These are phyloP conservation scores for Pestalotiopsis fici DNA, from an alignment of 2,329 filamentous ascomycete genomes.

Conservation along the genomic window DNA sequence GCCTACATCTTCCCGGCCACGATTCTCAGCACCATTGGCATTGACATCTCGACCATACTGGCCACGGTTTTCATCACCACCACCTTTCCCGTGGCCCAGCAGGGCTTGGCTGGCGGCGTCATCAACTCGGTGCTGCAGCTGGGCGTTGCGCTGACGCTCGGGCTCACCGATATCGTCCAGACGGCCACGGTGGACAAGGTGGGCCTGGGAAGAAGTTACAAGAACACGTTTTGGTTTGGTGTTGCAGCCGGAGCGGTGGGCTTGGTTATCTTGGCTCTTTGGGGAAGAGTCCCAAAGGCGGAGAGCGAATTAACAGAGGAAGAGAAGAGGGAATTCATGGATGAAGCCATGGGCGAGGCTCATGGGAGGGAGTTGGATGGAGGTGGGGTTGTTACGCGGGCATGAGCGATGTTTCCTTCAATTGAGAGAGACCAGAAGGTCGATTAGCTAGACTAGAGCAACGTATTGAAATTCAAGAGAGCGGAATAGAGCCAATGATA, in stretches of 20 bases:
- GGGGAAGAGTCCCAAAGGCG: background rate
- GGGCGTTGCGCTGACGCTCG: background rate
- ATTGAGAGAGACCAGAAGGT: background rate
- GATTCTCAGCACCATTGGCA: slow-evolving; percentile 70
- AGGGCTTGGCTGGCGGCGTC: background rate
- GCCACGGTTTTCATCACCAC: slow-evolving; percentile 79
- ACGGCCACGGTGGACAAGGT: background rate
- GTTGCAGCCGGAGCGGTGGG: background rate
- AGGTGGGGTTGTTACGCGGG: background rate
- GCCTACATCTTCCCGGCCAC: slow-evolving; percentile 72
- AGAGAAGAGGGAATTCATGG: background rate
- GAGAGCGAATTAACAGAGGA: background rate
- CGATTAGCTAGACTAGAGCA: background rate
- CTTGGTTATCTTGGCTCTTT: background rate
- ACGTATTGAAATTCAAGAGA: too few relatives aligned
- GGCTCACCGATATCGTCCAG: background rate
- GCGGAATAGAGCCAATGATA: background rate
- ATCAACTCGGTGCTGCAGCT: background rate
- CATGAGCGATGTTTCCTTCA: background rate
- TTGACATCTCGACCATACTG: slow-evolving; percentile 76
- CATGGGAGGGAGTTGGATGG: background rate
- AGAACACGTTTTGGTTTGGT: background rate
- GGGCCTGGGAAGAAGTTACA: background rate
- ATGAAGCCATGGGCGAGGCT: background rate
- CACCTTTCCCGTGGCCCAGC: slow-evolving; percentile 49